These are phyloP conservation scores for Pseudonitzschia multistriata DNA, from an alignment of 108 stramenopile species.

Conservation along the genomic window DNA sequence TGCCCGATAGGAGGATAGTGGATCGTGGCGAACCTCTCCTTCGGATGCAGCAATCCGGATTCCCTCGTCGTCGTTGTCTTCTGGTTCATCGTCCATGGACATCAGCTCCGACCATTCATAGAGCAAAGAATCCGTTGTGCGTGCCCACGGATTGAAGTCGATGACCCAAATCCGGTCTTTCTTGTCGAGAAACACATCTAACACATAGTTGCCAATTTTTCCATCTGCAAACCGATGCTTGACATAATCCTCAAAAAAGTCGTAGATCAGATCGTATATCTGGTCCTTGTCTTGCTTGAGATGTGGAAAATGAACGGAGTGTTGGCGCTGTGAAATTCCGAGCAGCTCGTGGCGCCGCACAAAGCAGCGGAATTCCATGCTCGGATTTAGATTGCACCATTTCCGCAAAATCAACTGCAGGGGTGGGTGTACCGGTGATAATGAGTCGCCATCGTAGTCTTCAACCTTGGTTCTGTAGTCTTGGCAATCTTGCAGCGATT, in stretches of 20 bases:
- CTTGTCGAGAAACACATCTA: constrained; percentile 84
- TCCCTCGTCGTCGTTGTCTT: neutral
- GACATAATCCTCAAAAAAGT: constrained; percentile 63
- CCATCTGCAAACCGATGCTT: constrained; percentile 42
- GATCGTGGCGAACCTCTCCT: constrained; percentile 69
- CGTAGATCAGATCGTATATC: constrained; percentile 28
- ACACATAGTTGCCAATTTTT: constrained; percentile 45
- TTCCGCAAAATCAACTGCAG: constrained; percentile 80
- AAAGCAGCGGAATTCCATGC: constrained; percentile 96
- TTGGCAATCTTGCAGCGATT: constrained; percentile 23
- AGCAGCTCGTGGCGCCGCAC: constrained; percentile 59
- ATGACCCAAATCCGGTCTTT: constrained; percentile 79
- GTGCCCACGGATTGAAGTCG: constrained; percentile 88
- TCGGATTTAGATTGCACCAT: constrained; percentile 91
- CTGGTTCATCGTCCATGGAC: constrained; percentile 15
- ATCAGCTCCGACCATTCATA: constrained; percentile 78
- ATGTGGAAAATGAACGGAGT: constrained; percentile 72
- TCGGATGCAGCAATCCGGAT: constrained; percentile 69
- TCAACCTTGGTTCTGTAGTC: constrained; percentile 50
- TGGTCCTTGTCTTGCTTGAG: constrained; percentile 31
- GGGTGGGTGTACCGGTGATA: neutral
- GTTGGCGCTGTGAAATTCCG: constrained; percentile 73
- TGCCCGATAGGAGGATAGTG: constrained; percentile 75
- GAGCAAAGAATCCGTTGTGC: constrained; percentile 69
- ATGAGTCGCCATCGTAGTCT: neutral